Conservation (phyloP, 2,329 filamentous ascomycete species). For the Tympanopsis confertula region DNA sequence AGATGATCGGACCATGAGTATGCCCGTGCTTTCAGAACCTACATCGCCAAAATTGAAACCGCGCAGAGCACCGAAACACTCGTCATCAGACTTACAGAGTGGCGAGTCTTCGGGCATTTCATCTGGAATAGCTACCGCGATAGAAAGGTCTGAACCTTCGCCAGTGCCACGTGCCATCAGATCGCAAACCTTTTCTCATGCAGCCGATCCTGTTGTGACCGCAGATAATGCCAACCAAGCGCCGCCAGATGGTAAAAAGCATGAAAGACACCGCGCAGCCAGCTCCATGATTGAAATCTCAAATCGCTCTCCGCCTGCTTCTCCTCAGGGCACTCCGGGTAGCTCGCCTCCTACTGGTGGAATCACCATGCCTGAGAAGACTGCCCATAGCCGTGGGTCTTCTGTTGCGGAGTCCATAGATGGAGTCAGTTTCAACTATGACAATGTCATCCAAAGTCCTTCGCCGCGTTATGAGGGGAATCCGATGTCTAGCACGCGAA, state of each 20-base stretch:
- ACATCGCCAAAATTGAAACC: background rate
- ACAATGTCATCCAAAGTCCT: no score
- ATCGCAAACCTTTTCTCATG: background rate
- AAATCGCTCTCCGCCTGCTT: background rate
- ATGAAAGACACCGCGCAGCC: background rate
- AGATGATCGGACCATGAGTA: background rate
- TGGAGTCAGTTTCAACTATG: no score
- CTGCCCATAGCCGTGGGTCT: background rate
- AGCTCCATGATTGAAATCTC: slow-evolving; percentile 1
- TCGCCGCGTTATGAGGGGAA: no score
- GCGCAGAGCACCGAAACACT: background rate
- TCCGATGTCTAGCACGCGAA: no score
- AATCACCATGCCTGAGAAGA: background rate
- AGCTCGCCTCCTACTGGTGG: background rate
- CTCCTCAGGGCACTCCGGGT: background rate
- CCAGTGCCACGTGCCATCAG: background rate
- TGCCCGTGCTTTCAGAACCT: slow-evolving; percentile 1
- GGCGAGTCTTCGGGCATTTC: no score
- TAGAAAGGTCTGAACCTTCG: background rate
- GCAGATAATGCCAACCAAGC: background rate
- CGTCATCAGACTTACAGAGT: background rate
- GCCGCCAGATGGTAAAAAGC: background rate
- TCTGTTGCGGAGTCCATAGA: background rate
- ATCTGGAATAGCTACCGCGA: no score
- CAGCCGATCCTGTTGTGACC: background rate